A percentile compares a stretch with the other conserved stretches of the same genome.
Evolutionary conservation across 1,284 basidiomycete species (phyloP).

Genomic region (Pseudozyma sp.): DNA sequence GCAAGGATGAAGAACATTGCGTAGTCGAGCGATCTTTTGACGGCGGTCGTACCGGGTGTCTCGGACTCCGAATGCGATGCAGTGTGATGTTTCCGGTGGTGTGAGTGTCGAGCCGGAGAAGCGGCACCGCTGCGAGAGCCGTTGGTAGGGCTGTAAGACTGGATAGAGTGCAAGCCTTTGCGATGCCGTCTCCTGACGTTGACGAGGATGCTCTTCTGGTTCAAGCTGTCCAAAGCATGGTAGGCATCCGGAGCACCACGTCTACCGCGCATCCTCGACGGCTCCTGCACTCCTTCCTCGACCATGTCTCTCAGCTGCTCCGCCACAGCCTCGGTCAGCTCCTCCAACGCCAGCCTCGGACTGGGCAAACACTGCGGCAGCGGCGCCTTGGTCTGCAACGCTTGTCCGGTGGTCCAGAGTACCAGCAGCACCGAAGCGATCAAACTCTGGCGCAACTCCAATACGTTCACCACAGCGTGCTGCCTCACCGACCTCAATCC

Average conservation of each 20-base stretch:
- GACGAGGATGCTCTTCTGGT: conserved; percentile 8
- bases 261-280: background rate
- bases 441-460: conserved; percentile 71
- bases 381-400: conserved; percentile 70
- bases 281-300: background rate
- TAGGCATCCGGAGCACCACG: conserved; percentile 29
- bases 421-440: conserved; percentile 70
- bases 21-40: conserved; percentile 29
- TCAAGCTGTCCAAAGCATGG: conserved; percentile 39
- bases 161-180: conserved; percentile 61
- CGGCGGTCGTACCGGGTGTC: conserved; percentile 11
- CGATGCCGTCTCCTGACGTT: conserved; percentile 27
- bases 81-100: background rate
- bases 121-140: conserved; percentile 6
- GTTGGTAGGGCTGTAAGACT: conserved; percentile 19
- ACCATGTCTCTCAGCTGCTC: conserved; percentile 34
- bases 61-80: conserved; percentile 8
- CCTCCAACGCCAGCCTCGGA: conserved; percentile 67
- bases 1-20: conserved; percentile 61
- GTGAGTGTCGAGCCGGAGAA: background rate
- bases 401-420: conserved; percentile 70
- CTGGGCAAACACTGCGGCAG: conserved; percentile 72
- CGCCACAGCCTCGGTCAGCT: conserved; percentile 53
- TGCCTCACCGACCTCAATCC: conserved; percentile 63
- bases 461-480: conserved; percentile 71